These are phyloP conservation scores for Coemansia sp. DNA, from an alignment of 192 early-diverging fungal species.

Conservation along the genomic window DNA sequence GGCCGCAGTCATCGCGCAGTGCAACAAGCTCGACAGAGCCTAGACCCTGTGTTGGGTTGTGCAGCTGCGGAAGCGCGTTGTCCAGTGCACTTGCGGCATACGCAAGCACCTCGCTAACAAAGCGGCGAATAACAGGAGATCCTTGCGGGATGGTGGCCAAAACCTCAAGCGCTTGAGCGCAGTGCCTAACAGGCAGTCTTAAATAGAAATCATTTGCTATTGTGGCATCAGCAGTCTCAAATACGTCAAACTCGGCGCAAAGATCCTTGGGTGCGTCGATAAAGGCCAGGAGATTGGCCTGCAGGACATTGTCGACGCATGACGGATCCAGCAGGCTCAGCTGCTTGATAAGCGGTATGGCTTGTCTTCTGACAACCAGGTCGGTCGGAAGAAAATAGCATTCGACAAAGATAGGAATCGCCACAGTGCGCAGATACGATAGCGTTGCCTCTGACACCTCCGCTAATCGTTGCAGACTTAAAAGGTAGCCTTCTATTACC, in stretches of 20 bases:
- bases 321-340: conserved; percentile 29
- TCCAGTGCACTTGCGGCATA: conserved; percentile 30
- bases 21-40: conserved; percentile 38
- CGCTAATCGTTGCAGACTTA: conserved; percentile 9
- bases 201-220: conserved; percentile 16
- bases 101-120: conserved; percentile 33
- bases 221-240: conserved; percentile 5
- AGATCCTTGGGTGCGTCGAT: conserved; percentile 15
- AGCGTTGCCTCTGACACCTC: conserved; percentile 25
- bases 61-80: conserved; percentile 12
- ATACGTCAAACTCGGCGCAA: conserved; percentile 20
- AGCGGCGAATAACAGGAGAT: conserved; percentile 17
- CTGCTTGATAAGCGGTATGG: conserved; percentile 33
- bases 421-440: conserved; percentile 30
- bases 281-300: conserved; percentile 39
- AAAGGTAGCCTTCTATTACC: conserved; percentile 12
- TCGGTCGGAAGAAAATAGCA: conserved; percentile 44
- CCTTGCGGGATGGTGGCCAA: conserved; percentile 40
- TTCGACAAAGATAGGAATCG: conserved; percentile 44
- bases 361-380: conserved; percentile 28
- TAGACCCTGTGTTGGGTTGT: conserved; percentile 6
- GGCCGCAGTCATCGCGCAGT: conserved; percentile 42
- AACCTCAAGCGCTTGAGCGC: conserved; percentile 37
- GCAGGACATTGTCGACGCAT: conserved; percentile 21
- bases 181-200: conserved; percentile 25